These are phyloP conservation scores for Neolentinus lepideus DNA, from an alignment of 1,284 basidiomycete species.

Conservation along the genomic window DNA sequence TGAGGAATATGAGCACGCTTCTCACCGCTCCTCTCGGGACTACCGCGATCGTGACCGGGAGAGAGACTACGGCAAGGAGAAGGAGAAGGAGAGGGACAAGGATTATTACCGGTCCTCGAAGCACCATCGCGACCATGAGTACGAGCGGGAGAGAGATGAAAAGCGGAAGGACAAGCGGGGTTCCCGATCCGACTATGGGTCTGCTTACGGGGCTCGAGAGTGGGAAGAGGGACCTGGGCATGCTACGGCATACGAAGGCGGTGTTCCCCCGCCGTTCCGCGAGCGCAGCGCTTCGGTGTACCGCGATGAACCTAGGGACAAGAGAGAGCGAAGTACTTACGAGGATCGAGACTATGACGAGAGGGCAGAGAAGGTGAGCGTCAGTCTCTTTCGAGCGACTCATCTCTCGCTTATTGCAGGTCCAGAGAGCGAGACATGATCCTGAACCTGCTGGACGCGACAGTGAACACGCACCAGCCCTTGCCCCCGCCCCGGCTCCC, in stretches of 20 bases:
- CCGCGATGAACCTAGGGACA: slow-evolving; percentile 38
- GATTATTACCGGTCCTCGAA: slow-evolving; percentile 27
- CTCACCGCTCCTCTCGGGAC: slow-evolving; percentile 18
- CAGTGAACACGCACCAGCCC: slow-evolving; percentile 26
- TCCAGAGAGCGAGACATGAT: slow-evolving; percentile 50
- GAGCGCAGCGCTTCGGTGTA: slow-evolving; percentile 44
- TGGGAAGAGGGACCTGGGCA: slow-evolving; percentile 33
- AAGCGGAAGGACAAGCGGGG: slow-evolving; percentile 19
- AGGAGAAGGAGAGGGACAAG: slow-evolving; percentile 10
- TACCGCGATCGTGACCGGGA: slow-evolving; percentile 14
- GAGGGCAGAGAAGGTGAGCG: slow-evolving; percentile 55
- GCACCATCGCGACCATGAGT: slow-evolving; percentile 39
- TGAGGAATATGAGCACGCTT: slow-evolving; percentile 19
- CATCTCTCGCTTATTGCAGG: slow-evolving; percentile 9
- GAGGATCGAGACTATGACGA: slow-evolving; percentile 38
- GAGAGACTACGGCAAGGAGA: slow-evolving; percentile 30
- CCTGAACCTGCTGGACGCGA: slow-evolving; percentile 24
- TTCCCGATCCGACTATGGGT: slow-evolving; percentile 22
- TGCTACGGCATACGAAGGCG: slow-evolving; percentile 13
- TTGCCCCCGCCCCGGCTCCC: slow-evolving; percentile 4
- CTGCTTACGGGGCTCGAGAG: slow-evolving; percentile 21
- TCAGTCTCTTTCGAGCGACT: slow-evolving; percentile 4
- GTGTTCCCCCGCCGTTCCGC: slow-evolving; percentile 26
- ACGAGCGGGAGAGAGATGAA: slow-evolving; percentile 32
- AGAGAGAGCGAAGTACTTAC: slow-evolving; percentile 32